These are phyloP conservation scores for Tricholoma terreum DNA, from an alignment of 768 basidiomycete genomes.

Conservation along the genomic window DNA sequence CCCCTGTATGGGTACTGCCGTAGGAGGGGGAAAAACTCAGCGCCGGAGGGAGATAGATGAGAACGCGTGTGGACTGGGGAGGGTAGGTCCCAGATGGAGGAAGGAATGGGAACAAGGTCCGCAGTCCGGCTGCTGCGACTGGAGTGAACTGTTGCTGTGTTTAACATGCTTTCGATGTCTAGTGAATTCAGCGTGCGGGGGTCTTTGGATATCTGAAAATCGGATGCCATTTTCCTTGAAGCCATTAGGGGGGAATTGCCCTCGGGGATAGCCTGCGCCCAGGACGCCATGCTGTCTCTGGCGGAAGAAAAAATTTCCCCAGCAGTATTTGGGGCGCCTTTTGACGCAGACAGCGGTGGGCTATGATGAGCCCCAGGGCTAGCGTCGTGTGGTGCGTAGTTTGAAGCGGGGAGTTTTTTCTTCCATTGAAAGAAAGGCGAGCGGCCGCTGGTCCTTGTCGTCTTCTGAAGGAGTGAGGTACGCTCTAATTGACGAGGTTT, in stretches of 20 bases:
- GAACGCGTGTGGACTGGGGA: constrained; percentile 6
- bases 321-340: constrained; percentile 35
- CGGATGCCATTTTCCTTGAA: neutral
- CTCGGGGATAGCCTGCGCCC: constrained; percentile 28
- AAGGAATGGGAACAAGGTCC: constrained; percentile 14
- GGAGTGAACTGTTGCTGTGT: constrained; percentile 44
- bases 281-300: constrained; percentile 31
- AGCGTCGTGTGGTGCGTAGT: neutral
- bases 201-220: neutral
- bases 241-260: constrained; percentile 14
- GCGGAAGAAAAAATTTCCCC: constrained; percentile 28
- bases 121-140: constrained; percentile 22
- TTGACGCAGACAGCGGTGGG: neutral
- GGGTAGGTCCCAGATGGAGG: constrained; percentile 2
- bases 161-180: constrained; percentile 54
- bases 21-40: neutral
- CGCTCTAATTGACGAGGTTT: constrained; percentile 17
- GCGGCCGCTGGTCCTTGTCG: neutral
- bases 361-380: neutral
- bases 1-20: constrained; percentile 15
- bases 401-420: neutral
- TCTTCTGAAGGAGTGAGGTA: constrained; percentile 23
- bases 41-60: constrained; percentile 6
- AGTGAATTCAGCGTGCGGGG: constrained; percentile 33
- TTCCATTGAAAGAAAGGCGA: constrained; percentile 4